Conservation (phyloP, 257 asterid genomes). For the Lantana camara region DNA sequence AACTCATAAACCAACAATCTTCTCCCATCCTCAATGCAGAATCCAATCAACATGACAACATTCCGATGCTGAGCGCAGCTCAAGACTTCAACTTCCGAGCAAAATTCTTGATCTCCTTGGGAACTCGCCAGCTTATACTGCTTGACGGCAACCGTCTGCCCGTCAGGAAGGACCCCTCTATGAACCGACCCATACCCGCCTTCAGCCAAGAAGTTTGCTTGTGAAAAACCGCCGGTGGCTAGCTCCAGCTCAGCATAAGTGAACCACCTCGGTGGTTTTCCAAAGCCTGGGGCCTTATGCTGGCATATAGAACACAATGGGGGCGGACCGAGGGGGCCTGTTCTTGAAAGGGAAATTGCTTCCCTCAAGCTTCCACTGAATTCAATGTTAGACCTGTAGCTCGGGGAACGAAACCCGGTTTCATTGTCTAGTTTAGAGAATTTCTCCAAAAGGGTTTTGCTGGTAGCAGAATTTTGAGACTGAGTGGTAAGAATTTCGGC, state of each 20-base stretch:
- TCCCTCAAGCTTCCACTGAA: slow-evolving; percentile 81
- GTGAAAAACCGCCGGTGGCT: slow-evolving; percentile 89
- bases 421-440: slow-evolving; percentile 70
- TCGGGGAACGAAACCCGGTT: slow-evolving; percentile 57
- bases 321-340: slow-evolving; percentile 77
- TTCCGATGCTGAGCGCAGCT: slow-evolving; percentile 99
- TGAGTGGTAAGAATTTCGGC: slow-evolving; percentile 56
- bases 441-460: slow-evolving; percentile 58
- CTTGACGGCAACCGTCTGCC: slow-evolving; percentile 91
- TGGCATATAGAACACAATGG: slow-evolving; percentile 96
- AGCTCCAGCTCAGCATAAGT: slow-evolving; percentile 79
- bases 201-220: slow-evolving; percentile 83
- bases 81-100: slow-evolving; percentile 97
- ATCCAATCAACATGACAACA: slow-evolving; percentile 94
- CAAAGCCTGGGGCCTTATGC: slow-evolving; percentile 89
- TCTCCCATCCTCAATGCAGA: slow-evolving; percentile 87
- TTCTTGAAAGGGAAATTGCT: slow-evolving; percentile 63
- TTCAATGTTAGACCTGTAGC: slow-evolving; percentile 58
- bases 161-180: slow-evolving; percentile 87
- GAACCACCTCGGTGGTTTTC: slow-evolving; percentile 97
- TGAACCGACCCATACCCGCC: slow-evolving; percentile 98
- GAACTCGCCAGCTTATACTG: slow-evolving; percentile 97
- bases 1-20: slow-evolving; percentile 88
- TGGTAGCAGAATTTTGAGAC: slow-evolving; percentile 43
- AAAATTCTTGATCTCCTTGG: slow-evolving; percentile 97